A percentile compares a stretch with the other conserved stretches of the same genome.
phyloP scores from a whole-genome alignment of 2,329 filamentous ascomycete species.

The Cladosporium cucumerinum region DNA sequence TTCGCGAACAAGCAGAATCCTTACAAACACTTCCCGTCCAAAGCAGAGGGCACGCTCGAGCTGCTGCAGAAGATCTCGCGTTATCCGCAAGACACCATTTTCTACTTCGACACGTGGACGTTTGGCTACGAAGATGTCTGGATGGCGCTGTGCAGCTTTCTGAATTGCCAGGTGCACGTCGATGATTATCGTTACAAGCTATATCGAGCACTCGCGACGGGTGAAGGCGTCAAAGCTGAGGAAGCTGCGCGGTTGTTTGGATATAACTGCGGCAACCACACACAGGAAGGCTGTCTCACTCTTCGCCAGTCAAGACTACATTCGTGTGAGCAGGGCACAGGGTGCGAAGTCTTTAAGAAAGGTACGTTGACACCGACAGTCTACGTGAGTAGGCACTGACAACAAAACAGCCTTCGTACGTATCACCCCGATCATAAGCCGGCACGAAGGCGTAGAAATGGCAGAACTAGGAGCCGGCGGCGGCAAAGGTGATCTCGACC shows the following conservation, averaged over 20 bases:
- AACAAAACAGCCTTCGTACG: constrained; percentile 56
- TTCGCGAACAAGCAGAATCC: constrained; percentile 56
- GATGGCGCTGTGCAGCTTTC: constrained; percentile 69
- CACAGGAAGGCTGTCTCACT: constrained; percentile 71
- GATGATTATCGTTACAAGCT: constrained; percentile 75
- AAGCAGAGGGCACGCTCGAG: constrained; percentile 73
- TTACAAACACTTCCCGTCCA: constrained; percentile 55
- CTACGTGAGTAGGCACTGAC: not conserved
- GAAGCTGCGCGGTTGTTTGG: constrained; percentile 61
- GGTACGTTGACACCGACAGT: constrained; percentile 30
- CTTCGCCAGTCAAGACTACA: constrained; percentile 64
- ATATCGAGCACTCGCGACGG: constrained; percentile 58
- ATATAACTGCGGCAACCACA: constrained; percentile 69
- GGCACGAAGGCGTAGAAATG: constrained; percentile 60
- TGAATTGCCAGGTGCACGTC: constrained; percentile 73
- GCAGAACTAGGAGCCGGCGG: constrained; percentile 75
- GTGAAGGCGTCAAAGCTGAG: constrained; percentile 44
- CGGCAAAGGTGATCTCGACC: constrained; percentile 70
- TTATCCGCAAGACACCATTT: constrained; percentile 72
- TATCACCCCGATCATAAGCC: constrained; percentile 75
- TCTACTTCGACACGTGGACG: constrained; percentile 86
- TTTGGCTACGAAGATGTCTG: constrained; percentile 93
- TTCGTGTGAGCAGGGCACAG: constrained; percentile 75
- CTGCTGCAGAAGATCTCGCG: constrained; percentile 63
- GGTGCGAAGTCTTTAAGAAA: constrained; percentile 52